Base-by-base conservation (phyloP, 2,329 filamentous ascomycete species). In the Xylaria polymorpha region DNA sequence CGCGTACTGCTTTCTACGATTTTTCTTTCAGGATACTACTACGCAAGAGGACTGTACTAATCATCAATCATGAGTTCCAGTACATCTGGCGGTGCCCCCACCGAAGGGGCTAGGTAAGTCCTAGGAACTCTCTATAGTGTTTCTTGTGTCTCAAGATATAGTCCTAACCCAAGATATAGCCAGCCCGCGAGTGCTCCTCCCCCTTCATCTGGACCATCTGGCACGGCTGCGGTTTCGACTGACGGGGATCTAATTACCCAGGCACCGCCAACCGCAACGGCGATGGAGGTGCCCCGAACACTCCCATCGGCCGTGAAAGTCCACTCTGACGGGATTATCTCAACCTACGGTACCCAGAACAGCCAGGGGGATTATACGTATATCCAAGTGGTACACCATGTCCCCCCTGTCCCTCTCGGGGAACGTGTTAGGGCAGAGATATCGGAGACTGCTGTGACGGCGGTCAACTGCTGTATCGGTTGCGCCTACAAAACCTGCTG, bases 21-120 rank as follows among this genome's bases (percentile, higher is more conserved):
- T 37, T n/a, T 1, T 14, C 8, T 4, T 4, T 15, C n/a, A 5
- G 29, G 43, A n/a, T n/a, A 37, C 20, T 1, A 7, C 25, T 29
- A 46, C 25, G 15, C 12, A 29, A 60, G 46, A 39, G 20, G 12
- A 20, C 29, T 3, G 15, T 10, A 51, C 20, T 32, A 8, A 22
- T 43, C 10, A 18, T 14, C 2, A 20, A 41, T 15, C 32, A 66
- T 66, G 64, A 66, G 58, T 44, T 66, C 64, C 12, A 1, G 10
- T 4, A 50, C 61, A 18, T 7, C 57, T 22, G 35, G 8, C 41
- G 35, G 50, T 15, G 10, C 18, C 41, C 15, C 58, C 6, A 8
- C 50, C 12, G n/a, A 53, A 48, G 41, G 15, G 15, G 32, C 46
- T 12, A 66, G 32, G 64, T 66, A 43, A 32, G 64, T 61, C 35